These are phyloP conservation scores for Canna indica DNA, from an alignment of 176 grass and related monocot genomes.

Conservation along the genomic window DNA sequence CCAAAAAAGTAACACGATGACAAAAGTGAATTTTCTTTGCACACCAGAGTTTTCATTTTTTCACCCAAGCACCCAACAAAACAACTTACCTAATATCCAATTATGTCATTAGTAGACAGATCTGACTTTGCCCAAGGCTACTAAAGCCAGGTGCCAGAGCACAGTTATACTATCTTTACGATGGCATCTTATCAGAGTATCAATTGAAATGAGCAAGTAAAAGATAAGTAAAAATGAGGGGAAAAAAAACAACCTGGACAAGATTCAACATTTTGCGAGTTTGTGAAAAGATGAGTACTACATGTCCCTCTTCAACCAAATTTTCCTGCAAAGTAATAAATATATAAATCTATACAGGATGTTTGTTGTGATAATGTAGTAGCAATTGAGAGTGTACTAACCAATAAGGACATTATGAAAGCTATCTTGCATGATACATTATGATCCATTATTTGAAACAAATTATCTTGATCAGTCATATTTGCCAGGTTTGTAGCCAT, in stretches of 20 bases:
- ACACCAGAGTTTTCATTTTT: too few relatives aligned
- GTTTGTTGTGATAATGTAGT: background rate
- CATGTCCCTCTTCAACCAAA: slow-evolving; percentile 62
- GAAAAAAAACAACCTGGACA: slow-evolving; percentile 42
- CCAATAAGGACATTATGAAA: slow-evolving; percentile 81
- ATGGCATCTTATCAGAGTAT: too few relatives aligned
- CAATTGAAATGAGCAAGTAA: background rate
- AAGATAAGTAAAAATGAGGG: background rate
- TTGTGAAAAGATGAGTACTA: slow-evolving; percentile 75
- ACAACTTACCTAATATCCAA: too few relatives aligned
- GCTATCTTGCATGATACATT: slow-evolving; percentile 84
- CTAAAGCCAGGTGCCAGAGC: too few relatives aligned
- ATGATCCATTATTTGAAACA: slow-evolving; percentile 44
- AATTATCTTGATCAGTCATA: slow-evolving; percentile 38
- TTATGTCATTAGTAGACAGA: too few relatives aligned
- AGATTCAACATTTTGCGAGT: slow-evolving; percentile 83
- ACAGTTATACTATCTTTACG: too few relatives aligned
- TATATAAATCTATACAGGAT: background rate
- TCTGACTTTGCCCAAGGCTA: too few relatives aligned
- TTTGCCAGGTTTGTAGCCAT: slow-evolving; percentile 81
- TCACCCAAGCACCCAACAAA: background rate
- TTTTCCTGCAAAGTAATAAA: slow-evolving; percentile 45
- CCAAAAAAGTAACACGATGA: too few relatives aligned
- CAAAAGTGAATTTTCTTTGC: too few relatives aligned
- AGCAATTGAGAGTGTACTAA: slow-evolving; percentile 24